Evolutionary conservation across 2,329 filamentous ascomycete species (phyloP).

Genomic region (Colletotrichum spinosum): DNA sequence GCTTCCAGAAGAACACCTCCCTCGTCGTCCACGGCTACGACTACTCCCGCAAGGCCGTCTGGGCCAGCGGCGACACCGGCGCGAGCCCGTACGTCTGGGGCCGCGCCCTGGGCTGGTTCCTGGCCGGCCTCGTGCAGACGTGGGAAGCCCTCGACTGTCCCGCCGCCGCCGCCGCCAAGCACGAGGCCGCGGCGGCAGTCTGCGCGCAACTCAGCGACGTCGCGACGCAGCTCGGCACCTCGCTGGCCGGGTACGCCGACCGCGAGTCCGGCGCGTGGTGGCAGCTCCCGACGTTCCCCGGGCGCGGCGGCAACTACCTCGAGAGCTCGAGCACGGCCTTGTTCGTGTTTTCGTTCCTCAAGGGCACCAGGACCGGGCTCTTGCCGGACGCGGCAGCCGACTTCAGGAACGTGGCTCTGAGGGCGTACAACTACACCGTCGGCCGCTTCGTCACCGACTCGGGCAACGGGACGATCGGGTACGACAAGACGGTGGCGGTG

Average conservation of each 20-base stretch:
- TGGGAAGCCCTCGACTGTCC: constrained; percentile 32
- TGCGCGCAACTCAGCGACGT: constrained; percentile 20
- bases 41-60: constrained; percentile 34
- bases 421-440: constrained; percentile 32
- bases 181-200: background rate
- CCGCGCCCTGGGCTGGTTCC: constrained; percentile 37
- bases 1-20: constrained; percentile 31
- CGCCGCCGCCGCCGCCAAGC: background rate
- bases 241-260: constrained; percentile 28
- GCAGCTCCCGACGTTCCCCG: constrained; percentile 33
- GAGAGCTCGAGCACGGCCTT: constrained; percentile 38
- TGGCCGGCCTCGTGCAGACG: constrained; percentile 36
- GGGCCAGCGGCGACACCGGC: constrained; percentile 34
- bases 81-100: constrained; percentile 38
- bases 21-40: constrained; percentile 38
- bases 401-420: constrained; percentile 27
- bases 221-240: constrained; percentile 15
- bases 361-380: constrained; percentile 25
- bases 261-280: constrained; percentile 34
- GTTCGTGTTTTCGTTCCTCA: constrained; percentile 34
- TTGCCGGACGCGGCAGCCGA: background rate
- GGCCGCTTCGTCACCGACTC: constrained; percentile 24
- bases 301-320: constrained; percentile 37
- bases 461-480: constrained; percentile 41
- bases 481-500: constrained; percentile 51